Conservation (phyloP, 75 land plant species). For the Chamaecyparis obtusa region DNA sequence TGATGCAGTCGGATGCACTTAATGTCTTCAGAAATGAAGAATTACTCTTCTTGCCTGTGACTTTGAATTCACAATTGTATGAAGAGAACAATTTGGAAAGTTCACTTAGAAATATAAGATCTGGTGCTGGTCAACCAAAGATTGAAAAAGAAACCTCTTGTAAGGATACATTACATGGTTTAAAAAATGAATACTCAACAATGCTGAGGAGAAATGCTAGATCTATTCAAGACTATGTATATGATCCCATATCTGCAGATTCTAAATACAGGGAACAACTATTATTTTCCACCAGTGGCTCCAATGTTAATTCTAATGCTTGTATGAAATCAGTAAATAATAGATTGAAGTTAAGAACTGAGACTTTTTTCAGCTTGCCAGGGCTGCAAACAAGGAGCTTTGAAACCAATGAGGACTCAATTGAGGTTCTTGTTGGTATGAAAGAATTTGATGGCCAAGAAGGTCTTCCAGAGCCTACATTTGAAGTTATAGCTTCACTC, state of each 20-base stretch:
- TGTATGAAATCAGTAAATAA: background rate
- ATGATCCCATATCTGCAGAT: background rate
- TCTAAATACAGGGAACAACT: background rate
- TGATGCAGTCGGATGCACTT: background rate
- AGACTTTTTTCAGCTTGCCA: background rate
- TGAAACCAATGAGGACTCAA: background rate
- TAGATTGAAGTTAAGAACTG: background rate
- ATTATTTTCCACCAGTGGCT: background rate
- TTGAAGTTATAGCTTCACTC: background rate
- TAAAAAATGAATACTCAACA: background rate
- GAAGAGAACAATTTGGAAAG: background rate
- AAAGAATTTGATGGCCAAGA: constrained; percentile 12
- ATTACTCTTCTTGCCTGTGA: background rate
- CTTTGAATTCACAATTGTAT: background rate
- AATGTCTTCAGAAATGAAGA: background rate
- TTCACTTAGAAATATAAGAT: background rate
- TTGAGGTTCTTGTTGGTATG: constrained; percentile 3
- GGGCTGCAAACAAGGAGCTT: background rate
- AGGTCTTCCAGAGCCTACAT: background rate
- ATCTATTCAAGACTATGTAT: background rate
- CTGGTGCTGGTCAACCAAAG: background rate
- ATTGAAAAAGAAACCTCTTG: background rate
- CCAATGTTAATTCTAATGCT: background rate
- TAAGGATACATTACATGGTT: background rate
- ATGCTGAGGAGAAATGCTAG: background rate